A percentile compares a stretch with the other conserved stretches of the same genome.
phyloP scores from a whole-genome alignment of 2,329 filamentous ascomycete genomes.

The Pseudomassariella vexata region DNA sequence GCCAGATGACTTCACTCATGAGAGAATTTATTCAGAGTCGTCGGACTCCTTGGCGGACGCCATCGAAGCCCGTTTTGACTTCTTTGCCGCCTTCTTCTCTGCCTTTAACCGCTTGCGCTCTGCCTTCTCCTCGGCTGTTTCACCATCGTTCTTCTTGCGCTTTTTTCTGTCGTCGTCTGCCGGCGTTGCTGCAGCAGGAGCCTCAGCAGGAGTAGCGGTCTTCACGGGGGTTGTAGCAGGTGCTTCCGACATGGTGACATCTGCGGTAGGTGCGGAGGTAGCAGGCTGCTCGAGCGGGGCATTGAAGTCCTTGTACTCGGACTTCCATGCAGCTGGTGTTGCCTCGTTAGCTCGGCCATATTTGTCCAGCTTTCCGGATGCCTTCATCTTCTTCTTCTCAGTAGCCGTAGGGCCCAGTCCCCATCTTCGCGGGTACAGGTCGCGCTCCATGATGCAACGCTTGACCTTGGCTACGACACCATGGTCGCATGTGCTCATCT shows the following conservation, averaged over 20 bases:
- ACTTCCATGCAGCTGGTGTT: constrained; percentile 89
- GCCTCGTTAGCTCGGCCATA: constrained; percentile 87
- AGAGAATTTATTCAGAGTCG: constrained; percentile 37
- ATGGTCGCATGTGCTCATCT: constrained; percentile 95
- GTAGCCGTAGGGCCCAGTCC: constrained; percentile 86
- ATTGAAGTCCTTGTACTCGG: constrained; percentile 87
- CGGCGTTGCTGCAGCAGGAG: constrained; percentile 31
- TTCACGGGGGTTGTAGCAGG: constrained; percentile 32
- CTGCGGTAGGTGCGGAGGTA: constrained; percentile 36
- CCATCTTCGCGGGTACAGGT: constrained; percentile 95
- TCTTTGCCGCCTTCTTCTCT: constrained; percentile 54
- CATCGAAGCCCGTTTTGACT: constrained; percentile 48
- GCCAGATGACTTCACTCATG: constrained; percentile 1
- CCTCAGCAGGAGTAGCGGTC: constrained; percentile 26
- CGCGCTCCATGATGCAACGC: constrained; percentile 99
- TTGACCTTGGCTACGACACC: constrained; percentile 98
- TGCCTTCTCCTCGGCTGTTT: constrained; percentile 63
- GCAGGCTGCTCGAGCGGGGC: constrained; percentile 41
- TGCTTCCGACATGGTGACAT: constrained; percentile 37
- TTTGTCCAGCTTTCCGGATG: constrained; percentile 96
- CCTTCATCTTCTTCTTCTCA: constrained; percentile 99
- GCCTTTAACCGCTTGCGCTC: constrained; percentile 56
- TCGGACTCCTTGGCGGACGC: constrained; percentile 34
- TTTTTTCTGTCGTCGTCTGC: constrained; percentile 67
- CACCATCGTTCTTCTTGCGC: constrained; percentile 74